Base-by-base conservation (phyloP, 2,329 filamentous ascomycete genomes). In the Aspergillus pseudoviridinutans region DNA sequence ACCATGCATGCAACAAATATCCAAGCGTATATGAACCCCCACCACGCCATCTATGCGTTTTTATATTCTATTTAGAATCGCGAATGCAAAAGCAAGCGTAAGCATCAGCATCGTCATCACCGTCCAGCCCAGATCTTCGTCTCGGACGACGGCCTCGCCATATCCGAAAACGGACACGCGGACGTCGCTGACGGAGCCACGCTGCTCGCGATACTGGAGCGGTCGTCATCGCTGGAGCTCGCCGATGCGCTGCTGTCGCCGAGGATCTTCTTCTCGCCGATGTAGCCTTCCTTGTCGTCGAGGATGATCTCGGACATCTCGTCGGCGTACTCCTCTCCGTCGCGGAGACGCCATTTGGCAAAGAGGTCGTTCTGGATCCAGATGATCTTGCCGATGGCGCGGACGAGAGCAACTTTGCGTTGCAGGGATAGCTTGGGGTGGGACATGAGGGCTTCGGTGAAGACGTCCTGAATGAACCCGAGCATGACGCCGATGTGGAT, bases 281-380 rank as follows among this genome's bases (percentile, higher is more conserved):
- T 65, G 65, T 83, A 88, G 0, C 87, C 87, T 67, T 89, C 87
- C 53, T 78, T 76, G 68, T 88, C 85, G 49, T 80, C 74, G 14
- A 80, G 76, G 42, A 63, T 65, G 53, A 68, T 67, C 22, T 78
- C 66, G 24, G 74, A 74, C 59, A 76, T 75, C 53, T 75, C 71
- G 3, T 80, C 76, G 25, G 68, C 73, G 59, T 74, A 81, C 71
- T 90, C 88, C 38, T 86, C 82, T 51, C 87, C 86, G 62, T 90
- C 87, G 35, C 82, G 80, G 38, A 90, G 84, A 66, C 91, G 89
- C 87, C 89, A 92, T 71, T 88, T 89, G n/a, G 89, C 88, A 71
- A 93, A 90, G 29, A 93, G 80, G 72, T 93, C 90, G 69, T 93
- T 93, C 74, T 93, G 90, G 64, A 93, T 92, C 89, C 90, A 93